Evolutionary conservation across 2,329 filamentous ascomycete genomes (phyloP).

Genomic region (Aspergillus glaucus): DNA sequence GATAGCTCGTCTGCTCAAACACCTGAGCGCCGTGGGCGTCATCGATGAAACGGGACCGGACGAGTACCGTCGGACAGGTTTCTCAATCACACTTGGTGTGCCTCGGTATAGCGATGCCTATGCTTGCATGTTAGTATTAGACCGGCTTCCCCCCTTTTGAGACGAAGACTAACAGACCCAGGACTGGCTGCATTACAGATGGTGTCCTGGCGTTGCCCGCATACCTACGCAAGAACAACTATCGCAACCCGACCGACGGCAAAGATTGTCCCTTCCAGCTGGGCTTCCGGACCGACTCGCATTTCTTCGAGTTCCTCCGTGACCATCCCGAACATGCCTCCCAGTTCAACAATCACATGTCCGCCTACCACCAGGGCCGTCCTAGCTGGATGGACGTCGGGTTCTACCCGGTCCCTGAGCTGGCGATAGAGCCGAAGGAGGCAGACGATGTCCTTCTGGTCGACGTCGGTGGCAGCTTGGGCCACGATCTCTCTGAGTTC

Average conservation of each 20-base stretch:
- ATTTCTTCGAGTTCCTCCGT: constrained; percentile 19
- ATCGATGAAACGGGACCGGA: constrained; percentile 26
- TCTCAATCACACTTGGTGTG: constrained; percentile 22
- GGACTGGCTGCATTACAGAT: constrained; percentile 14
- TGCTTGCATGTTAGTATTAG: constrained; percentile 18
- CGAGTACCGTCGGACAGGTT: constrained; percentile 27
- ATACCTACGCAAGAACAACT: constrained; percentile 17
- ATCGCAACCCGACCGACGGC: constrained; percentile 16
- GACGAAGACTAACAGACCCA: background rate
- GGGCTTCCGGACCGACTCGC: constrained; percentile 15
- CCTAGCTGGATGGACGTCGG: constrained; percentile 18
- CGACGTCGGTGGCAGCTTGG: constrained; percentile 39
- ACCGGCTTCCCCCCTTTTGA: no score
- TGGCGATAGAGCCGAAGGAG: constrained; percentile 3
- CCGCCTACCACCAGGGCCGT: constrained; percentile 13
- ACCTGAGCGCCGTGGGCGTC: constrained; percentile 30
- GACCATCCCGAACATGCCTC: constrained; percentile 11
- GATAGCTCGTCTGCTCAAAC: constrained; percentile 27
- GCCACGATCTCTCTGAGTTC: constrained; percentile 37
- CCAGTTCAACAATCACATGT: constrained; percentile 18
- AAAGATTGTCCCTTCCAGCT: constrained; percentile 18
- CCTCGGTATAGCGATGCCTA: constrained; percentile 20
- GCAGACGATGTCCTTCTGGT: constrained; percentile 26
- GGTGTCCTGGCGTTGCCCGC: constrained; percentile 14
- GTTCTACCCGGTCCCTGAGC: constrained; percentile 21